Evolutionary conservation across 2,329 filamentous ascomycete genomes (phyloP), one percentile per base, ranked within the genome.

Genomic region (Coniella lustricola): DNA sequence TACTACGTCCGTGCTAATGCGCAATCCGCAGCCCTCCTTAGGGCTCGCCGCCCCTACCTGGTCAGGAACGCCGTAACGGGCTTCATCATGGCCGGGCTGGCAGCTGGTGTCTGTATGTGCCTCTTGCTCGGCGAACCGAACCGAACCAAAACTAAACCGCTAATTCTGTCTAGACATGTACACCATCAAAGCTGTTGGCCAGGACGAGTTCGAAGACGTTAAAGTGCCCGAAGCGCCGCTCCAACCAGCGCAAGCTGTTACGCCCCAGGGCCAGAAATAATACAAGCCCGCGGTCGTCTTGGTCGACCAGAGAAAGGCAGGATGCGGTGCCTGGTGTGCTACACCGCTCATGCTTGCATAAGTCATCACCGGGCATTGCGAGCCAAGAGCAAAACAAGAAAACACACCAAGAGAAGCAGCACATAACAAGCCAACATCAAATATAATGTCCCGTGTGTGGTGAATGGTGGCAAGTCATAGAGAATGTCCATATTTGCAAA

Each of bases 151-250:
- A 10, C 3, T n/a, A 31, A 32, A n/a, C 17, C n/a, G 16, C 41
- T n/a, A 16, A 37, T 18, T 31, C 37, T 13, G 16, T 31, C 39
- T 49, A 81, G 78, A 81, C 59, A 69, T 69, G 57, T 81, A 81
- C 62, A 81, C 78, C 3, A 85, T 98, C 63, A 79, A 75, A 56
- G 89, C 88, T 47, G 87, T 98, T 62, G 89, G 91, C 37, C 93
- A 97, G 69, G 93, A 97, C 67, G 88, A 96, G 57, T 98, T 98
- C 71, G 87, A 90, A 50, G 93, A 98, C 64, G 90, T 97, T 59
- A 84, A 89, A 64, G 84, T 97, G 33, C 93, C 93, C 22, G 86
- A 88, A 64, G 73, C 77, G 45, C 84, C 87, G 2, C 49, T 55
- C 20, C 48, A 49, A 31, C 49, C 57, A 14, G 46, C 57, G 36